Conservation (phyloP, 1,139 yeast species). For the Yamadazyma blattariae region DNA sequence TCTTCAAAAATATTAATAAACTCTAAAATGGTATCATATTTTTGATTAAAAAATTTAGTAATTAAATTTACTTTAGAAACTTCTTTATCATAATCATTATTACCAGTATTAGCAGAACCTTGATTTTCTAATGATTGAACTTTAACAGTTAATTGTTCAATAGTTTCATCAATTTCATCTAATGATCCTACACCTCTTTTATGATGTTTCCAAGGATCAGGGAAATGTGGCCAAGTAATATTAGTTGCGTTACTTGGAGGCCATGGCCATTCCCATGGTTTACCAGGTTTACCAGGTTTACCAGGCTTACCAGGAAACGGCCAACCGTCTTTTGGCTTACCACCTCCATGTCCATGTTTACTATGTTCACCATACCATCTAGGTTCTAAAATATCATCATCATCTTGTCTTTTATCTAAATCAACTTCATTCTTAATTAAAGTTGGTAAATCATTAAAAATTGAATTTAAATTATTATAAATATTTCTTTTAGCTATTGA, state of each 20-base stretch:
- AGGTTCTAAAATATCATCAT: too few relatives aligned
- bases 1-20: constrained; percentile 3
- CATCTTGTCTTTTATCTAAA: constrained; percentile 1
- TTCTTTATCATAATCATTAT: not conserved
- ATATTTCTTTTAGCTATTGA: constrained; percentile 7
- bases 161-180: constrained; percentile 4
- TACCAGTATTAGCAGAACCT: too few relatives aligned
- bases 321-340: not conserved
- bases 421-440: constrained; percentile 3
- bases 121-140: not conserved
- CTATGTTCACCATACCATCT: constrained; percentile 1
- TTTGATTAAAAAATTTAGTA: not conserved
- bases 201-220: not conserved
- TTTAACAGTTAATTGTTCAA: constrained; percentile 1
- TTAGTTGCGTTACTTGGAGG: too few relatives aligned
- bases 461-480: constrained; percentile 4
- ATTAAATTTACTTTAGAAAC: not conserved
- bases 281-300: not conserved
- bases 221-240: too few relatives aligned
- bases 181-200: constrained; percentile 5
- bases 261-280: too few relatives aligned
- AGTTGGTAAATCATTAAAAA: constrained; percentile 6
- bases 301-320: not conserved
- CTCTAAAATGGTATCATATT: constrained; percentile 1
- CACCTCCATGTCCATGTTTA: constrained; percentile 1